A percentile compares a stretch with the other conserved stretches of the same genome.
Evolutionary conservation across 306 rosid species (phyloP).

Genomic region (Styphnolobium japonicum): DNA sequence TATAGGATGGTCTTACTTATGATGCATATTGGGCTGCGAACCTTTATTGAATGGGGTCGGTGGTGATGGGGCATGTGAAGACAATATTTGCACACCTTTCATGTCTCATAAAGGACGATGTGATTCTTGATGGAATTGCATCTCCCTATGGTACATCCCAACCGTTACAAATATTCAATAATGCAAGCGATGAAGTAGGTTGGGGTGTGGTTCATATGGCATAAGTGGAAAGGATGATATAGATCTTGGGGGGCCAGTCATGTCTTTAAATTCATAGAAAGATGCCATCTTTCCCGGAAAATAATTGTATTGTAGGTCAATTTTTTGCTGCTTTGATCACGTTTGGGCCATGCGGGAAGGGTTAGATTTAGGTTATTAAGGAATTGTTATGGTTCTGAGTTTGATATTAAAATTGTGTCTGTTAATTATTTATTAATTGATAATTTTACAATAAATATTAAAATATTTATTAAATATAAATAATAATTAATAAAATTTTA

Average conservation of each 20-base stretch:
- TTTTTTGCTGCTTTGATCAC: not conserved
- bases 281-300: not conserved
- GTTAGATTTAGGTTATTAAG: conserved; percentile 9
- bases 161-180: not conserved
- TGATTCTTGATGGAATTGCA: not conserved
- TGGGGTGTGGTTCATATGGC: not conserved
- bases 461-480: too few relatives aligned
- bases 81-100: not conserved
- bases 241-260: not conserved
- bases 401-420: too few relatives aligned
- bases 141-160: not conserved
- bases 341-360: not conserved
- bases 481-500: too few relatives aligned
- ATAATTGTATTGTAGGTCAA: not conserved
- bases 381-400: too few relatives aligned
- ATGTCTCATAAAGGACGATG: not conserved
- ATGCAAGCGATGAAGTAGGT: not conserved
- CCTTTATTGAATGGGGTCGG: conserved; percentile 23
- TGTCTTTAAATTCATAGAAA: not conserved
- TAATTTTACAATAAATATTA: too few relatives aligned
- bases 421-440: too few relatives aligned
- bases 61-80: conserved; percentile 10
- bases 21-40: not conserved
- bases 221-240: not conserved
- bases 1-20: not conserved